A percentile compares a stretch with the other conserved stretches of the same genome.
phyloP scores from a whole-genome alignment of 371 early-diverging fungal genomes.

The Lichtheimia corymbifera region DNA sequence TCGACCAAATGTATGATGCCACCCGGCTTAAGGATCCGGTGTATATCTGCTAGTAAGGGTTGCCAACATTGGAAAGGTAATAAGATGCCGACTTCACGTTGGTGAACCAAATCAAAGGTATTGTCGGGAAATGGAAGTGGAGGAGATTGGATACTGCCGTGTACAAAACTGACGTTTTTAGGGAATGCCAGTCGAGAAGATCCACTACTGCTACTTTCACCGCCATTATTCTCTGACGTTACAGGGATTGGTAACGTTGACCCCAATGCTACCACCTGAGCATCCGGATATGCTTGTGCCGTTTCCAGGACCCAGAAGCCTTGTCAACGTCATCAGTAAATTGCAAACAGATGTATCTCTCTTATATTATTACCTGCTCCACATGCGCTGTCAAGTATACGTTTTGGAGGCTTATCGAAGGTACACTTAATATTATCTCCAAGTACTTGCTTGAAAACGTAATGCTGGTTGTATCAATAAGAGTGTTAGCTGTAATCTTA shows the following conservation, averaged over 20 bases:
- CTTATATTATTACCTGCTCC: conserved; percentile 21
- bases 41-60: not conserved
- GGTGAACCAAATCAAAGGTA: conserved; percentile 6
- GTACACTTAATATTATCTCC: conserved; percentile 18
- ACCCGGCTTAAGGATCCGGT: conserved; percentile 9
- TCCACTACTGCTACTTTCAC: not conserved
- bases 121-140: conserved; percentile 14
- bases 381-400: conserved; percentile 31
- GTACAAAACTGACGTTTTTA: conserved; percentile 24
- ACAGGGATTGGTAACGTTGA: conserved; percentile 9
- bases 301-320: conserved; percentile 30
- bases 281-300: conserved; percentile 25
- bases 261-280: conserved; percentile 34
- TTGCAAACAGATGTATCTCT: not conserved
- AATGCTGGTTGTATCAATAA: conserved; percentile 20
- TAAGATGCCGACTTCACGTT: not conserved
- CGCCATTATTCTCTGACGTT: not conserved
- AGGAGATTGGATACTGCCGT: conserved; percentile 26
- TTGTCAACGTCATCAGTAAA: not conserved
- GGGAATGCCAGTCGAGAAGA: not conserved
- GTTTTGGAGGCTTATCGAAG: conserved; percentile 16
- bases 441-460: conserved; percentile 32
- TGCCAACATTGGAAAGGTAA: conserved; percentile 3
- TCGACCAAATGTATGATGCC: conserved; percentile 7
- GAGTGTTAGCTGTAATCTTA: no score